phyloP scores from a whole-genome alignment of 148 eudicot genomes.

The Heliosperma pusillum region DNA sequence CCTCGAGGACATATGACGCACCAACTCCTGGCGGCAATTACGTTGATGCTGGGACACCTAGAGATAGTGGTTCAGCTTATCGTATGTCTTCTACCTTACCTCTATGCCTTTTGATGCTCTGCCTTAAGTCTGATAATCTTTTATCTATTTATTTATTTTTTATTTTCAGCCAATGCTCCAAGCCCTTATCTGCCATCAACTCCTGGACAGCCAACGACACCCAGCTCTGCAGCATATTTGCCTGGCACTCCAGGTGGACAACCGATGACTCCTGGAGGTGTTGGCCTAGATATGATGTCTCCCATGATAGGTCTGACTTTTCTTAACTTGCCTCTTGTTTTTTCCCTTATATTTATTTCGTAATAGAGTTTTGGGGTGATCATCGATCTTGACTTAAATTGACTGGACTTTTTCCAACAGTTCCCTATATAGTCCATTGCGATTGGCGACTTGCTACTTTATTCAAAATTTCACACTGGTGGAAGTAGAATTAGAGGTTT shows the following conservation, averaged over 20 bases:
- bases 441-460: not conserved
- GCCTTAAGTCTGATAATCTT: not conserved
- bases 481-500: not conserved
- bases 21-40: constrained; percentile 88
- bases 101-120: not conserved
- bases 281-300: constrained; percentile 95
- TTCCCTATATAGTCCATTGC: not conserved
- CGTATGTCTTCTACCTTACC: constrained; percentile 35
- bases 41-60: constrained; percentile 84
- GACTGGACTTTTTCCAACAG: not conserved
- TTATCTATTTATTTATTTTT: not conserved
- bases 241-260: constrained; percentile 99
- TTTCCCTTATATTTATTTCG: not conserved
- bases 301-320: constrained; percentile 66
- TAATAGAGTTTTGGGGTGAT: not conserved
- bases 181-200: constrained; percentile 98
- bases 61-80: constrained; percentile 75
- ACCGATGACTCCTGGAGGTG: constrained; percentile 98
- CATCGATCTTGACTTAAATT: not conserved
- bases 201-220: constrained; percentile 94
- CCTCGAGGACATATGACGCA: constrained; percentile 80
- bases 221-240: constrained; percentile 75
- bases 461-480: not conserved
- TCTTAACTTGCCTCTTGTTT: not conserved
- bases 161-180: constrained; percentile 80